Evolutionary conservation across 2,329 filamentous ascomycete genomes (phyloP).

Genomic region (Stachybotrys echinatus): DNA sequence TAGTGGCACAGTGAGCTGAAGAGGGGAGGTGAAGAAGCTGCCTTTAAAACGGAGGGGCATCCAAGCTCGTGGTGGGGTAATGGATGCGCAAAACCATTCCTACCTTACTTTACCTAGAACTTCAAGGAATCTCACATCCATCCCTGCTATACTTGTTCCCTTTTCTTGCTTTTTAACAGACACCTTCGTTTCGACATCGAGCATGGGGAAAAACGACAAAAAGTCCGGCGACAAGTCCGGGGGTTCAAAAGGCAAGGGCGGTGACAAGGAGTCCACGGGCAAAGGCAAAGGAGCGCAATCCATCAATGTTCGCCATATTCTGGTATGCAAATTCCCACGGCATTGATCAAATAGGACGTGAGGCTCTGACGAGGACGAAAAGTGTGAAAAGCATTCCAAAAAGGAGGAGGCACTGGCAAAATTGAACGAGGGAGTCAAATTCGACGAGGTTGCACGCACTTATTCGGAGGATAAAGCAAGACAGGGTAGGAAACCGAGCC

Average conservation of each 20-base stretch:
- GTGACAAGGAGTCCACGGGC: constrained; percentile 25
- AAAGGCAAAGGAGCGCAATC: constrained; percentile 53
- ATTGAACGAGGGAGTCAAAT: constrained; percentile 61
- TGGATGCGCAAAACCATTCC: no score
- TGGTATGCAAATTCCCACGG: constrained; percentile 32
- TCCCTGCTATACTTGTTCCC: neutral
- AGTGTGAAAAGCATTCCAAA: constrained; percentile 72
- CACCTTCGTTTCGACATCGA: constrained; percentile 1
- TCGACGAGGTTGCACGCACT: constrained; percentile 68
- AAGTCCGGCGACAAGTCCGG: constrained; percentile 32
- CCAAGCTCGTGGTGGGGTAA: no score
- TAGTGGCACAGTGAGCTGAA: no score
- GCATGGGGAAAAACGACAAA: constrained; percentile 35
- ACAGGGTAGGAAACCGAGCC: constrained; percentile 38
- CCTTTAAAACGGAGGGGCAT: no score
- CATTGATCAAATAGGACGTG: neutral
- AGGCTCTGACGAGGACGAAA: constrained; percentile 6
- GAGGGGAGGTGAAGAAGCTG: no score
- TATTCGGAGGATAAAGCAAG: constrained; percentile 75
- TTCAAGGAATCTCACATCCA: no score
- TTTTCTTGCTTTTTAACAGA: neutral
- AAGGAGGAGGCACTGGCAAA: constrained; percentile 72
- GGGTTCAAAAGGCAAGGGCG: constrained; percentile 19
- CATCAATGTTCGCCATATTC: constrained; percentile 71
- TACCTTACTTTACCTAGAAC: no score